phyloP scores from a whole-genome alignment of 805 yeast genomes.

The Blastobotrys americana region DNA sequence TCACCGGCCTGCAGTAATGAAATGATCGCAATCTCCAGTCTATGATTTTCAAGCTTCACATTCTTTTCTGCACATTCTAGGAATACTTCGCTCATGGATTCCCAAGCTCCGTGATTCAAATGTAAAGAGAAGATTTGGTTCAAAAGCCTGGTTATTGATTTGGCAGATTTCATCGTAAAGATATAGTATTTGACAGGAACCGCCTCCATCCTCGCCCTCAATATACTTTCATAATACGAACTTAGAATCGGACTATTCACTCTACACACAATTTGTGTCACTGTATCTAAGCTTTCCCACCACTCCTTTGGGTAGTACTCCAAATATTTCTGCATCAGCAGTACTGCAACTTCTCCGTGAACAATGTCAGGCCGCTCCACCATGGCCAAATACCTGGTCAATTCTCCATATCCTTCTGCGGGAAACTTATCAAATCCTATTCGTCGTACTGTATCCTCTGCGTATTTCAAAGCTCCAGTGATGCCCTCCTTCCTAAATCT shows the following conservation, averaged over 20 bases:
- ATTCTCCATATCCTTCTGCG: slow-evolving; percentile 12
- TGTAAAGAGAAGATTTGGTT: not conserved
- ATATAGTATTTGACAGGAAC: not conserved
- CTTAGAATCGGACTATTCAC: not conserved
- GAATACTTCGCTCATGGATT: not conserved
- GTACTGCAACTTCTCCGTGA: not conserved
- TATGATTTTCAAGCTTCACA: slow-evolving; percentile 6
- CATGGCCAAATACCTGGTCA: slow-evolving; percentile 18
- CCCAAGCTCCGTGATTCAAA: not conserved
- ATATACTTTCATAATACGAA: not conserved
- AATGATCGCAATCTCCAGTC: slow-evolving; percentile 24
- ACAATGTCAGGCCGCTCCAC: not conserved
- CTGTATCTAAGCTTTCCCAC: not conserved
- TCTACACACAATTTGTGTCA: not conserved
- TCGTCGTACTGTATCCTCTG: too few relatives aligned
- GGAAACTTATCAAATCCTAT: not conserved
- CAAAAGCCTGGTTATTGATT: too few relatives aligned
- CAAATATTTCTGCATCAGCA: not conserved
- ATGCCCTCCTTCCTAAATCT: too few relatives aligned
- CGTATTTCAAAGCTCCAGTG: too few relatives aligned
- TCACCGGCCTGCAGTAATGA: slow-evolving; percentile 24
- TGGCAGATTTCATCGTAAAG: not conserved
- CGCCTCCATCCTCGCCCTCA: not conserved
- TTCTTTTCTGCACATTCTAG: slow-evolving; percentile 4
- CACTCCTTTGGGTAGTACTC: not conserved